Evolutionary conservation across 2,329 filamentous ascomycete species (phyloP).

Genomic region (Cladosporium colombiae): DNA sequence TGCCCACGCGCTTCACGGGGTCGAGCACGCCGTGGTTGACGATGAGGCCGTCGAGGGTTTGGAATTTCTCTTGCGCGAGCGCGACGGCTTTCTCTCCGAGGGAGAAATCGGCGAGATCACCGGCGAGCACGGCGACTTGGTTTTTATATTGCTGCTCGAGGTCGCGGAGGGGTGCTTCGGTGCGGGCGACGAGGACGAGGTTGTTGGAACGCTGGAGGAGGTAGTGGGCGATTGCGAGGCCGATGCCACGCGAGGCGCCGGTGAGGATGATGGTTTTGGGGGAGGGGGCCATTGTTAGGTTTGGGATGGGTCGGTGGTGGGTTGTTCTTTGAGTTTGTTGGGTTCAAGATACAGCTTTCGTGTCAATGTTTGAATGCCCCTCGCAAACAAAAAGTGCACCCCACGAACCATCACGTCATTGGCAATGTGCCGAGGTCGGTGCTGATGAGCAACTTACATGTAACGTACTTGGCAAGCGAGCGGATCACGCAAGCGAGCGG

Average conservation of each 20-base stretch:
- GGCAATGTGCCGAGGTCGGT: not conserved
- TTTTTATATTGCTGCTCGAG: constrained; percentile 55
- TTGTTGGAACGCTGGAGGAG: constrained; percentile 59
- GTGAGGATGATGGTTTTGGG: constrained; percentile 51
- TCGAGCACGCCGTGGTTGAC: constrained; percentile 83
- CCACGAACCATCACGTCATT: not conserved
- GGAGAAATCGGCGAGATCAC: constrained; percentile 57
- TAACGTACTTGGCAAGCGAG: constrained; percentile 8
- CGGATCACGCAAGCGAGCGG: not conserved
- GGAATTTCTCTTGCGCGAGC: constrained; percentile 62
- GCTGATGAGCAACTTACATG: too few relatives aligned
- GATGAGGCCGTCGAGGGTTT: constrained; percentile 76
- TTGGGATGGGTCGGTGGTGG: not conserved
- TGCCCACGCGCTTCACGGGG: constrained; percentile 70
- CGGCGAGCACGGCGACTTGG: constrained; percentile 58
- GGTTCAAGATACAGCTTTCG: not conserved
- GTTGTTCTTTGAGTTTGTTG: not conserved
- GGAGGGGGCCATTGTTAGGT: not conserved
- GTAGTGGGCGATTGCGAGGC: constrained; percentile 60
- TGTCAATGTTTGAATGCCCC: not conserved
- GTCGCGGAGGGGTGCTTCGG: constrained; percentile 53
- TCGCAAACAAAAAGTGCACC: not conserved
- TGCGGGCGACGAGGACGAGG: constrained; percentile 59
- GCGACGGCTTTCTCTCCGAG: constrained; percentile 64
- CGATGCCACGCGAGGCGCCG: constrained; percentile 67